These are phyloP conservation scores for Castanea crenata DNA, from an alignment of 306 rosid species.

Conservation along the genomic window DNA sequence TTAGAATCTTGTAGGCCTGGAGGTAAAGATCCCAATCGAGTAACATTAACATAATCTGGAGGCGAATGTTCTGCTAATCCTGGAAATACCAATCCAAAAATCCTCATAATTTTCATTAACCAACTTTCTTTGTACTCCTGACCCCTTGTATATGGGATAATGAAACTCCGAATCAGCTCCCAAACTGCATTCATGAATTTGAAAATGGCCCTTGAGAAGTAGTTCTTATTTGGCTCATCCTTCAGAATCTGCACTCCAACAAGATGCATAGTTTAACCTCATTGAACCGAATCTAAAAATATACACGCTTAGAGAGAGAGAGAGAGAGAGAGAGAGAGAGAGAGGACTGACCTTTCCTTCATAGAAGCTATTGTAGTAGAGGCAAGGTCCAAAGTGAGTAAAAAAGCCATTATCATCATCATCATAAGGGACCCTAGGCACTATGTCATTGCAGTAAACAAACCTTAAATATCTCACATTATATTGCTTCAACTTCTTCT, in stretches of 20 bases:
- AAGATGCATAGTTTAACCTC: neutral
- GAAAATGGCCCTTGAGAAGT: constrained; percentile 63
- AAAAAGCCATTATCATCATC: constrained; percentile 34
- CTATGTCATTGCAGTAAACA: constrained; percentile 58
- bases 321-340: neutral
- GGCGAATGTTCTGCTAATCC: constrained; percentile 60
- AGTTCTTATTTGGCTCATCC: constrained; percentile 83
- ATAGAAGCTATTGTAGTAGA: constrained; percentile 60
- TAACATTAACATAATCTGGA: constrained; percentile 50
- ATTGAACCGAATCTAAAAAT: neutral
- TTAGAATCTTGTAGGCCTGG: constrained; percentile 19
- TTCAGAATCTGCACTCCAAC: constrained; percentile 40
- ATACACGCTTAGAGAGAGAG: neutral
- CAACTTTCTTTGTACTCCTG: constrained; percentile 39
- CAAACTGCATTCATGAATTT: constrained; percentile 54
- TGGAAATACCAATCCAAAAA: constrained; percentile 59
- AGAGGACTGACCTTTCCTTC: constrained; percentile 45
- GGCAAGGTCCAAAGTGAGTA: constrained; percentile 59
- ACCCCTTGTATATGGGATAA: constrained; percentile 45
- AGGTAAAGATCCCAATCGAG: constrained; percentile 42
- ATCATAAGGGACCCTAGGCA: constrained; percentile 67
- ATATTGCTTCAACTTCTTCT: constrained; percentile 28
- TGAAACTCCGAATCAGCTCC: constrained; percentile 66
- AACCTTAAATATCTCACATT: constrained; percentile 49
- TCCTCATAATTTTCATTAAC: constrained; percentile 43